Evolutionary conservation across 2,329 filamentous ascomycete species (phyloP).

Genomic region (Curvularia spicifera): DNA sequence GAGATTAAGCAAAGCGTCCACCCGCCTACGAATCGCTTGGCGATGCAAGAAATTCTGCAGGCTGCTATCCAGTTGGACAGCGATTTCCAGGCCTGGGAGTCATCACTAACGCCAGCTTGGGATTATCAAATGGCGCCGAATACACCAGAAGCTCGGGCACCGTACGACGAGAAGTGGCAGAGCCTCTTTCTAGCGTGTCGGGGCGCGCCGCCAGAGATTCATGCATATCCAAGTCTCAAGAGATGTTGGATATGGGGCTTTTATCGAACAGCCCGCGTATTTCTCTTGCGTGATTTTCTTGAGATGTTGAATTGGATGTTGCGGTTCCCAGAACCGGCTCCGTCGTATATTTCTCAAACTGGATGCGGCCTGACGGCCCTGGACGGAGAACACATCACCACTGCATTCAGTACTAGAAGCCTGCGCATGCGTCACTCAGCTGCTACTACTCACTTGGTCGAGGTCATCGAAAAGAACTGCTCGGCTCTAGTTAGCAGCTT

Average conservation of each 20-base stretch:
- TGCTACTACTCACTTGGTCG: slow-evolving; percentile 29
- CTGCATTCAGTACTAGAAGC: slow-evolving; percentile 21
- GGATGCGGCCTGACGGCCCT: background rate
- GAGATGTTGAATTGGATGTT: slow-evolving; percentile 45
- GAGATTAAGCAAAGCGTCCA: slow-evolving; percentile 28
- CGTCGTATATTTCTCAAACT: background rate
- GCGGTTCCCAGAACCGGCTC: slow-evolving; percentile 25
- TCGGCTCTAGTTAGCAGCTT: slow-evolving; percentile 35
- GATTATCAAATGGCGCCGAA: slow-evolving; percentile 31
- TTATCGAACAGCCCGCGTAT: slow-evolving; percentile 38
- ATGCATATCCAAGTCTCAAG: slow-evolving; percentile 32
- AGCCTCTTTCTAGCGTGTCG: slow-evolving; percentile 29
- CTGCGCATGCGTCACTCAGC: slow-evolving; percentile 28
- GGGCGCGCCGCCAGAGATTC: slow-evolving; percentile 39
- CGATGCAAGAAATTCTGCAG: slow-evolving; percentile 31
- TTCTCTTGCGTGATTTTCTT: slow-evolving; percentile 36
- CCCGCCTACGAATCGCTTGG: slow-evolving; percentile 26
- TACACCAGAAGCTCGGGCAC: slow-evolving; percentile 27
- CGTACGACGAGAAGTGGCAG: slow-evolving; percentile 33
- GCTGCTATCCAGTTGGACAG: slow-evolving; percentile 34
- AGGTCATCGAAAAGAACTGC: slow-evolving; percentile 33
- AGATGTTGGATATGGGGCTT: slow-evolving; percentile 39
- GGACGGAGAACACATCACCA: slow-evolving; percentile 7
- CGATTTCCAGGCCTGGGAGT: slow-evolving; percentile 39
- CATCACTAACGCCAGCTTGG: slow-evolving; percentile 26